Evolutionary conservation across 768 basidiomycete genomes (phyloP), one percentile per base, ranked within the genome.

Genomic region (Suillus sp.): DNA sequence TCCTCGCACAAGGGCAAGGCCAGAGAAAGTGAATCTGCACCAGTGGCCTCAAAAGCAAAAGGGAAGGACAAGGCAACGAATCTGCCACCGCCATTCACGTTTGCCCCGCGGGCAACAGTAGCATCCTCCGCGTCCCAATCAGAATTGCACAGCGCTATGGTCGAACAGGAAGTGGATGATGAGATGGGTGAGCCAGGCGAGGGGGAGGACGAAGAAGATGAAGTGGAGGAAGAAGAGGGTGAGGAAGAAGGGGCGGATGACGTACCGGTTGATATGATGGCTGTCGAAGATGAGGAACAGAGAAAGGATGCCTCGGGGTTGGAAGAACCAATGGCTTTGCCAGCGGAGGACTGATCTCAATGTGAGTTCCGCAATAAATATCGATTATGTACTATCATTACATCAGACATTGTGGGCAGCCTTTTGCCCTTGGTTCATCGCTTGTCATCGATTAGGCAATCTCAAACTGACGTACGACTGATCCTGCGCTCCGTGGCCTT

Each of bases 251-350:
- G 77, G n/a, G 79, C 72, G 34, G 68, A 75, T 34, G 78, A 81
- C 64, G 78, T 80, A 58, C 61, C 73, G 54, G 75, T 78, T 68
- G 79, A 87, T 64, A 63, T 74, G 43, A 77, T 81, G 67, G 76
- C 76, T 5, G 63, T 83, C 10, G 84, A 86, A 62, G 69, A 78
- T n/a, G 78, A 81, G 48, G 83, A 82, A 62, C 48, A 80, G 40
- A 69, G 60, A 62, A 72, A 58, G 60, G 84, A 85, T 69, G 72
- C 72, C 0, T 65, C 67, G 32, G 10, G 11, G 30, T n/a, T 53
- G 20, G 51, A n/a, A 53, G 51, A 53, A 34, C 51, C 32, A n/a
- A n/a, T 1, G 20, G 20, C 11, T 53, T n/a, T 53, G 20, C 51
- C 30, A 53, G 51, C 32, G 1, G 51, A 53, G 51, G 20, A 32